Percentiles rank a stretch among this genome's conserved stretches.
phyloP scores from a whole-genome alignment of 257 asterid species.

The Solanum megistacrolobum region DNA sequence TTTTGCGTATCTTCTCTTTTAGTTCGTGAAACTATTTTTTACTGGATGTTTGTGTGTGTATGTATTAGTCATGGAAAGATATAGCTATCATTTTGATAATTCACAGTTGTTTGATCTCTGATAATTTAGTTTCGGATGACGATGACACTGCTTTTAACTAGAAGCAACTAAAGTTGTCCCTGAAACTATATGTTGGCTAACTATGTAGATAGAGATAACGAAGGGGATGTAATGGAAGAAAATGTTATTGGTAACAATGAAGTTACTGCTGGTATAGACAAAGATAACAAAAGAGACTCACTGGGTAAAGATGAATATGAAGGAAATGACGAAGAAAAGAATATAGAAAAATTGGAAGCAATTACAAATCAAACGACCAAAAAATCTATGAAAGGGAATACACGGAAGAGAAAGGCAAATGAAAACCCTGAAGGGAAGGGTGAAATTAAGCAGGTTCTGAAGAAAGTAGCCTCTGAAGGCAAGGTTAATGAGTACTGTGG shows the following conservation, averaged over 20 bases:
- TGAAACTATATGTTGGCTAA: not conserved
- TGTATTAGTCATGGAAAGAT: no score
- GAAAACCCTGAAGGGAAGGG: not conserved
- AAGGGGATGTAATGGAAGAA: constrained; percentile 9
- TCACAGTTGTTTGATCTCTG: not conserved
- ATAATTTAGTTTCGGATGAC: not conserved
- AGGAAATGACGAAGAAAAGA: constrained; percentile 5
- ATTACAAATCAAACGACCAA: not conserved
- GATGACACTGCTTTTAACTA: not conserved
- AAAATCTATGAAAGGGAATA: not conserved
- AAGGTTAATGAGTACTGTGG: not conserved
- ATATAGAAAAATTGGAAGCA: constrained; percentile 22
- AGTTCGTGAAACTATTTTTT: not conserved
- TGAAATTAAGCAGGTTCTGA: not conserved
- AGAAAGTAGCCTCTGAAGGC: not conserved
- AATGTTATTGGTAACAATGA: constrained; percentile 12
- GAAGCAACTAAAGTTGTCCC: not conserved
- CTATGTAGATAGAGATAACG: constrained; percentile 15
- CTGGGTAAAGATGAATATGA: constrained; percentile 11
- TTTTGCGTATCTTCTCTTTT: not conserved
- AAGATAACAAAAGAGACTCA: constrained; percentile 14
- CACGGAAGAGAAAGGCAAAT: not conserved
- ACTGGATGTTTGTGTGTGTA: not conserved
- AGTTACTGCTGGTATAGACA: constrained; percentile 5
- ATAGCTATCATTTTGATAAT: not conserved